Evolutionary conservation across 164 flowering plant species (phyloP), one percentile per base, ranked within the genome.

Genomic region (Annona squamosa): DNA sequence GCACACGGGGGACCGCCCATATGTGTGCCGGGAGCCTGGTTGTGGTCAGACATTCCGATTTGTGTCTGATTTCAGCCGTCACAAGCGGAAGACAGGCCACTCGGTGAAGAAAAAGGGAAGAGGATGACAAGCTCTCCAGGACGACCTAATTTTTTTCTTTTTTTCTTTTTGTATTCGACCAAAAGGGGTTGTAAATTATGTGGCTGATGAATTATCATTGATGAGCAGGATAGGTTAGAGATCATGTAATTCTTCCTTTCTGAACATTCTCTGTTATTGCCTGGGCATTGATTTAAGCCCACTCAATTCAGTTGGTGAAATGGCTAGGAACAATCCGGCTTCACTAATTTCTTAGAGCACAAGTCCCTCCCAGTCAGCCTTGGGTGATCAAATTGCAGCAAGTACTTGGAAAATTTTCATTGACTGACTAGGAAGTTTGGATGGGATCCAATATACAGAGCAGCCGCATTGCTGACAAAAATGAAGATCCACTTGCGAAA

Each of bases 71-170:
- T 95, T 95, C 85, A 95, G 99, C 74, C 91, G 99, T 18, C 99
- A 95, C 89, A 95, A 95, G 82, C 87, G 99, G 78, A 95, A 89
- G 89, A 93, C 99, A 0, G 99, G 99, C 17, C 99, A 96, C 77
- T 78, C 87, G 1, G 79, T 81, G 42, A 71, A 61, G 78, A 71
- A 61, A 74, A 71, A 71, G 71, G 71, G 67, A 6, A 71, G 66
- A 45, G 73, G 70, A 41, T 65, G 73, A 70, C 18, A 37, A 5
- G 7, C 13, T 7, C 26, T 19, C 3, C 64, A 12, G 67, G 37
- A 26, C 37, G 37, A 26, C 12, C 19, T 44, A 59, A 17, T 46
- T 9, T 61, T 44, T 37, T 5, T n/a, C n/a, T 19, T 9, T 12
- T 42, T 37, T 66, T 17, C 42, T 71, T 65, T 66, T 67, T 37